Evolutionary conservation across 768 basidiomycete genomes (phyloP).

Genomic region (Trametes cubensis): DNA sequence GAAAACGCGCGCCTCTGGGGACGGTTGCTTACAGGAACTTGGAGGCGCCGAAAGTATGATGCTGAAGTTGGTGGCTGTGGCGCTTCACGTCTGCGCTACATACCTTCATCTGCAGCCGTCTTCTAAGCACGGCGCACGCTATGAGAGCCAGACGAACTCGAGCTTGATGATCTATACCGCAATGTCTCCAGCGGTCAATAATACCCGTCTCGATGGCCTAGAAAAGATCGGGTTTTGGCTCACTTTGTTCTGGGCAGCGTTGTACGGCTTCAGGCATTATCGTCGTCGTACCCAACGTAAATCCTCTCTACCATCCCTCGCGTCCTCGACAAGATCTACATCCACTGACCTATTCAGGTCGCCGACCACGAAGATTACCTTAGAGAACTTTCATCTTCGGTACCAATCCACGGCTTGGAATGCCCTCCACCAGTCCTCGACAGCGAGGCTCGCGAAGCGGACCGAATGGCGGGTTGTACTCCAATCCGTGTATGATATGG

Average conservation of each 20-base stretch:
- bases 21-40: too few species aligned
- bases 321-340: conserved; percentile 1
- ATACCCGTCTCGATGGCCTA: not conserved
- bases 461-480: conserved; percentile 34
- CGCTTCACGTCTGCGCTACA: too few species aligned
- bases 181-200: not conserved
- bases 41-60: too few species aligned
- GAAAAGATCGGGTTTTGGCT: conserved; percentile 11
- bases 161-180: too few species aligned
- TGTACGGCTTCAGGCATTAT: conserved; percentile 7
- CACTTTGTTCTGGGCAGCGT: conserved; percentile 11
- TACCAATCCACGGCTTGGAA: conserved; percentile 58
- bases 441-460: conserved; percentile 38
- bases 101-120: too few species aligned
- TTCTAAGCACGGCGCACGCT: too few species aligned
- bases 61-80: too few species aligned
- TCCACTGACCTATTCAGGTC: conserved; percentile 19
- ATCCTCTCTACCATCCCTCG: conserved; percentile 10
- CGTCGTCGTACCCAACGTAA: not conserved
- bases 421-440: conserved; percentile 47
- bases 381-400: conserved; percentile 33
- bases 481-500: conserved; percentile 48
- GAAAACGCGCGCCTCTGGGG: too few species aligned
- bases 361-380: conserved; percentile 17
- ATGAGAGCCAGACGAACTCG: too few species aligned